Base-by-base conservation (phyloP, 352 stramenopile genomes). In the Pythium monospermum region DNA sequence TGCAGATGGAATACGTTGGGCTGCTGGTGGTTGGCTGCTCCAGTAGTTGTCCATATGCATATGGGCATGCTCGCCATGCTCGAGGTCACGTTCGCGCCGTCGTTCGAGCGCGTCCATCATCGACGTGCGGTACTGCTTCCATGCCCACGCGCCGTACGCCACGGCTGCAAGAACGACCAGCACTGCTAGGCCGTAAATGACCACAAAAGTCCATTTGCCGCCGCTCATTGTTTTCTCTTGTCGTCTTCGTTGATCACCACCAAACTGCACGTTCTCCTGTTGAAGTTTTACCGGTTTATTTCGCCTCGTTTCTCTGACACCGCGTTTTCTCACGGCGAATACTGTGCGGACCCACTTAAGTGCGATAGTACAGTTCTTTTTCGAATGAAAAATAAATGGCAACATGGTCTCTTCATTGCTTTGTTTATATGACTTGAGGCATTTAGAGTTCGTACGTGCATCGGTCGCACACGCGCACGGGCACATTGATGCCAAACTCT, bases 401-500 rank as follows among this genome's bases (percentile, higher is more conserved):
- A n/a, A n/a, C n/a, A 6, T 16, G 30, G n/a, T 7, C 18, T 23
- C 43, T 22, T 5, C 30, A 42, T 18, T 40, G 28, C 11, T 6
- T 46, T 28, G 32, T 18, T 48, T 15, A 31, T 26, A 18, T 31
- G 15, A 23, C 21, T 26, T 18, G 22, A 33, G 27, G 40, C 31
- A 31, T 61, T 37, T 73, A 86, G 35, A 82, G 50, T 45, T 94
- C 76, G 56, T 91, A 94, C 52, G 82, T 87, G 81, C 83, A 94
- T 18, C 77, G 76, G 63, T 94, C 83, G 51, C 83, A 94, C 11
- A 94, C 81, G 21, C 83, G 81, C 53, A 92, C 81, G 19, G 83
- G 80, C 26, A 85, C 71, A 45, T 94, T 90, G 62, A 94, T 88
- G 25, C 83, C 83, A 45, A 85, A 94, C 51, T 91, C 73, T 0